Base-by-base conservation (phyloP, 306 rosid genomes). In the Castanospermum australe region DNA sequence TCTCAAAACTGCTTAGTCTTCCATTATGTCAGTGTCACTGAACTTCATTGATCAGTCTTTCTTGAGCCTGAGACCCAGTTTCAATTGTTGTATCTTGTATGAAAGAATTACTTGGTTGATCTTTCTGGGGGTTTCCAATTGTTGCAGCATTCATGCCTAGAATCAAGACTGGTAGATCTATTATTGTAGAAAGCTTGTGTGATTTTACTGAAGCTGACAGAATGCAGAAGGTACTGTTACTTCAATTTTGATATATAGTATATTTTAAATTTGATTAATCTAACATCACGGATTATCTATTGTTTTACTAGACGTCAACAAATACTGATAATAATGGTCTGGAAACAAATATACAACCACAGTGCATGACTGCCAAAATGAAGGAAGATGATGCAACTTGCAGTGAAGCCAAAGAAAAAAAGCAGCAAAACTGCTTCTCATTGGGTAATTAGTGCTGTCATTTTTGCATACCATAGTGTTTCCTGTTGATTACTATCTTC, bases 121-220 rank as follows among this genome's bases (percentile, higher is more conserved):
- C 25, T 64, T 51, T 33, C 6, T 38, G 65, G 44, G 22, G 41
- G n/a, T 76, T 77, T 48, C 35, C 63, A 57, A 72, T 51, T 71
- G 32, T 47, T 87, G 85, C 97, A 96, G 99, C 99, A 25, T 96
- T 87, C 69, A 90, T 96, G 98, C 90, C 96, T 32, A 93, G 84
- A 89, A 91, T 96, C 86, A 96, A 87, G 96, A 82, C 88, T 2
- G 82, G 87, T 30, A 93, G 99, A 86, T 89, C 98, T 33, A 73
- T 93, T 81, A 87, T 79, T 5, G 88, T 89, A 7, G 98, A 87
- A 11, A 90, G 71, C 87, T 78, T 96, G 38, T 96, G 99, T 33
- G 94, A 90, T 73, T 96, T 96, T 75, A 86, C 83, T 76, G 92
- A 91, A 82, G 90, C 86, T 48, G 98, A 93, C 60, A 77, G 87